Evolutionary conservation across 768 basidiomycete genomes (phyloP), one percentile per base, ranked within the genome.

Genomic region (Collybia nuda): DNA sequence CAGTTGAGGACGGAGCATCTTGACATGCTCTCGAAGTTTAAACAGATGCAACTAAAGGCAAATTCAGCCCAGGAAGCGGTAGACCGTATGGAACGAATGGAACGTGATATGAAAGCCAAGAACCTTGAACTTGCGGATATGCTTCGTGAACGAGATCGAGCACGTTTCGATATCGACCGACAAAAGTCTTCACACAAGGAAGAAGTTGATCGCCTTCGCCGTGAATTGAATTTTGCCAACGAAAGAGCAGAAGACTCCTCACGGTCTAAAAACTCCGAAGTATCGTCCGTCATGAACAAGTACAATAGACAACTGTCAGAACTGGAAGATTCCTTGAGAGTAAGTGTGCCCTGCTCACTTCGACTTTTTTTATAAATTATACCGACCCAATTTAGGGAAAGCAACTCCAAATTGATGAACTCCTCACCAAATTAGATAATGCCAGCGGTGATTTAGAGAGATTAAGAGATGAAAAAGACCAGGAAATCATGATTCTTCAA

Each of bases 11-110:
- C 92, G 24, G 97, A 98, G 64, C 97, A 99, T 70, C 78, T 99
- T 39, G 97, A 99, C 54, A 90, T 98, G 85, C 82, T 99, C 47
- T 82, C 88, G 56, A 98, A 96, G 71, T 95, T 90, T 79, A 99
- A 98, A 75, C 88, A 90, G 57, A 82, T 98, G 81, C 95, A 98
- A 65, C 80, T 98, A 54, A 98, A 97, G 67, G 97, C 97, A 15
- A 97, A 95, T 64, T 97, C 95, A 29, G 95, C 97, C 0, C 96
- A 98, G 67, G 97, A 98, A 69, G 91, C 95, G 23, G 88, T 98
- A 40, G 96, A 99, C 67, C 86, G 86, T 57, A 98, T 99, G 94
- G 97, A 98, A 68, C 79, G 95, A 51, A 98, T 98, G 94, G 97
- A 99, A 66, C 79, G 94, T 28, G 97, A 99, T 65, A 75, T 98